Percentiles rank a stretch among this genome's conserved stretches.
These are phyloP conservation scores for Monilinia fructicola DNA, from an alignment of 2,329 filamentous ascomycete genomes.

Conservation along the genomic window DNA sequence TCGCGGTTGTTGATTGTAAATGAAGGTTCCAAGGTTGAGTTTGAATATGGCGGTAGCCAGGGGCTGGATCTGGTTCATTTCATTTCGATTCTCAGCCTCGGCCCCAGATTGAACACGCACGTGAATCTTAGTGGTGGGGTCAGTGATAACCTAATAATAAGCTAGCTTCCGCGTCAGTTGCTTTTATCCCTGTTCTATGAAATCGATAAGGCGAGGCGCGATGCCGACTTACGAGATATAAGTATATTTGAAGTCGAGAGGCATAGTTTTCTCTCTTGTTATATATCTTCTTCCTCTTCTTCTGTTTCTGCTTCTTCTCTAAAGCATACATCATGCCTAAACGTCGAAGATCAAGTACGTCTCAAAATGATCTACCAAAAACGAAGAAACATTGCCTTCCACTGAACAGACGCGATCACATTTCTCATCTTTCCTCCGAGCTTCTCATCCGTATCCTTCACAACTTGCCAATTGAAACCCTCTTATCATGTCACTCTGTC, in stretches of 20 bases:
- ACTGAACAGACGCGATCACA: conserved; percentile 50
- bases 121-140: conserved; percentile 16
- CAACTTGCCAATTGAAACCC: conserved; percentile 66
- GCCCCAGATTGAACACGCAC: conserved; percentile 19
- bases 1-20: conserved; percentile 6
- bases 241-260: not conserved
- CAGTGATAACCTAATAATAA: conserved; percentile 21
- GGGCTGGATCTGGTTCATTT: conserved; percentile 9
- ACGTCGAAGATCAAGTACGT: conserved; percentile 33
- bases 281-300: not conserved
- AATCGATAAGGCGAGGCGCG: conserved; percentile 15
- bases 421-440: conserved; percentile 82
- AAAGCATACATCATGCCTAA: conserved; percentile 27
- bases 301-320: not conserved
- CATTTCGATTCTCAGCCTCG: conserved; percentile 22
- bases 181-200: conserved; percentile 10
- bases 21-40: conserved; percentile 12
- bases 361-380: not conserved
- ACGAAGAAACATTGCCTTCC: conserved; percentile 30
- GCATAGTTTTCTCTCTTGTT: not conserved
- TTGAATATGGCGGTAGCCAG: conserved; percentile 11
- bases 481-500: conserved; percentile 63
- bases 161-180: conserved; percentile 3
- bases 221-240: not conserved
- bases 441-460: conserved; percentile 81